Conservation (phyloP, 805 yeast genomes). For the Isabelozyma rhagii region DNA sequence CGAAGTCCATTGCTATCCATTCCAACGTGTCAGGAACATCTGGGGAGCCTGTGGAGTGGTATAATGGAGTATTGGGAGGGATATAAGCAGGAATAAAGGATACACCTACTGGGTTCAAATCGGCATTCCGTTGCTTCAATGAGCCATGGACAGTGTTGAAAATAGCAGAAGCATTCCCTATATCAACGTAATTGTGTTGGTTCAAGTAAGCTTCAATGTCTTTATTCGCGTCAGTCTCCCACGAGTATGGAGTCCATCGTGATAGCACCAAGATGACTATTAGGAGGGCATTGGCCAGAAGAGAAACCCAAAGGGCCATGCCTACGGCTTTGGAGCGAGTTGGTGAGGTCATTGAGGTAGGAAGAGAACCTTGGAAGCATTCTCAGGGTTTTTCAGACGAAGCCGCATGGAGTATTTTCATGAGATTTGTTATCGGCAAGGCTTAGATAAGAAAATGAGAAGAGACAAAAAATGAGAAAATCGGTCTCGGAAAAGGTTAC, state of each 20-base stretch:
- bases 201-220: conserved; percentile 5
- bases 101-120: conserved; percentile 55
- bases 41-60: conserved; percentile 47
- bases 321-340: background rate
- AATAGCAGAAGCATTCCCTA: conserved; percentile 50
- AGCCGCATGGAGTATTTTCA: too few relatives aligned
- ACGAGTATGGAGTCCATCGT: background rate
- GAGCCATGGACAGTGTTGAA: conserved; percentile 56
- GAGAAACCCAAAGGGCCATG: background rate
- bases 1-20: conserved; percentile 66
- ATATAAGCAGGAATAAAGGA: conserved; percentile 58
- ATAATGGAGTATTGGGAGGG: conserved; percentile 56
- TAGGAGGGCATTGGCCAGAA: background rate
- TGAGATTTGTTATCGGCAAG: background rate
- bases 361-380: background rate
- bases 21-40: conserved; percentile 46
- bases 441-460: background rate
- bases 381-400: too few relatives aligned
- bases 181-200: conserved; percentile 22
- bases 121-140: conserved; percentile 48
- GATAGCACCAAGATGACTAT: background rate
- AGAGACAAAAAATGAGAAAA: too few relatives aligned
- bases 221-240: background rate
- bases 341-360: background rate
- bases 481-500: background rate